A percentile compares a stretch with the other conserved stretches of the same genome.
Evolutionary conservation across 768 basidiomycete species (phyloP).

Genomic region (Sistotremastrum suecicum): DNA sequence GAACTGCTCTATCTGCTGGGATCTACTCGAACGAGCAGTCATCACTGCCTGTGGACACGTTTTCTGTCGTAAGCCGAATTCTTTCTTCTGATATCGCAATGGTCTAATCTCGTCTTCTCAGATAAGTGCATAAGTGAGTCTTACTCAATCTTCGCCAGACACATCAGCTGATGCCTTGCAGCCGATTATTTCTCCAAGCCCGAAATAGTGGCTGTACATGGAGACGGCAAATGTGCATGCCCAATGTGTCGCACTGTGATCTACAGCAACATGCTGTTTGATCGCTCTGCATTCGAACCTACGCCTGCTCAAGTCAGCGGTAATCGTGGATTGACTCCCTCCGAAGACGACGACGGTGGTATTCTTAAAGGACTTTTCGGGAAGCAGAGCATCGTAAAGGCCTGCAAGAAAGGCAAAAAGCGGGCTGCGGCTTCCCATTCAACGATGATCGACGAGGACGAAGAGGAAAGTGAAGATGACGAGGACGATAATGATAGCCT

Average conservation of each 20-base stretch:
- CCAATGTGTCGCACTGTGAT: slow-evolving; percentile 49
- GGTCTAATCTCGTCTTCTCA: too few relatives aligned
- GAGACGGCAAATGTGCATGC: slow-evolving; percentile 18
- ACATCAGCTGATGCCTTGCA: too few relatives aligned
- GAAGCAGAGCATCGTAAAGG: slow-evolving; percentile 17
- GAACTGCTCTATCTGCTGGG: slow-evolving; percentile 54
- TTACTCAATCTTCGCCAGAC: too few relatives aligned
- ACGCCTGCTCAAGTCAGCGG: slow-evolving; percentile 18
- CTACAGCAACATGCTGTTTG: slow-evolving; percentile 33
- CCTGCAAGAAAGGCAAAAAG: slow-evolving; percentile 11
- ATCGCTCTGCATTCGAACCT: slow-evolving; percentile 46
- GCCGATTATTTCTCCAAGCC: too few relatives aligned
- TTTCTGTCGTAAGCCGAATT: slow-evolving; percentile 34
- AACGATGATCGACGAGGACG: slow-evolving; percentile 18
- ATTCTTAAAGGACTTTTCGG: slow-evolving; percentile 1
- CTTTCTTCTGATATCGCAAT: too few relatives aligned
- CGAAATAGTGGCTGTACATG: neutral
- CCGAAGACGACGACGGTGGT: slow-evolving; percentile 6
- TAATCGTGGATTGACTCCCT: slow-evolving; percentile 18
- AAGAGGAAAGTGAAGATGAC: slow-evolving; percentile 16
- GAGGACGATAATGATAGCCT: slow-evolving; percentile 29
- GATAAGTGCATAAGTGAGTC: too few relatives aligned
- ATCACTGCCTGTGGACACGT: slow-evolving; percentile 46
- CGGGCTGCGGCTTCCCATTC: slow-evolving; percentile 6
- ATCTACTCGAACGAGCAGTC: slow-evolving; percentile 36